Base-by-base conservation (phyloP, 768 basidiomycete genomes). In the Rhizopogon roseolus region DNA sequence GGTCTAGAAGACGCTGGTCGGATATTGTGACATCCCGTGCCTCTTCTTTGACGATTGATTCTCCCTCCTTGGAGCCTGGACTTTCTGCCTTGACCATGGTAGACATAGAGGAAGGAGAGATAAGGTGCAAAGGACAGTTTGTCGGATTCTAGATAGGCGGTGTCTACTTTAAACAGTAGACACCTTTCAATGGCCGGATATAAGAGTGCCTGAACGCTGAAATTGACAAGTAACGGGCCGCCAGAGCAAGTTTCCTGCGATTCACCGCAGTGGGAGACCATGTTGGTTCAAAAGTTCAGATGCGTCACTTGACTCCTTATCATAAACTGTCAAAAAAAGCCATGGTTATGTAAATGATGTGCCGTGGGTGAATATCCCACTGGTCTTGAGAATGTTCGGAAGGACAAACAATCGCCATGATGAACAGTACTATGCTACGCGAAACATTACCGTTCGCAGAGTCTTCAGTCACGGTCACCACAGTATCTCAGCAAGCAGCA, bases 1-100 rank as follows among this genome's bases (percentile, higher is more conserved):
- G 73, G 39, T 79, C 76, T 40, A 72, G 69, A 48, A 80, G 67
- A 27, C 77, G 72, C 56, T 70, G 64, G 64, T 81, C 76, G 2
- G 71, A 69, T 60, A 2, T 14, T 10, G 44, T 37, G 22, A 36
- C 14, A 5, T 48, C 19, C 14, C 14, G 3, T 36, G 46, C 46
- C 8, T 36, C 46, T 48, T 48, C 46, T 19, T 48, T 48, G 38
- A 6, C n/a, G 4, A 39, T n/a, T 19, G 9, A 14, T 5, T 36
- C 46, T 36, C 9, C 46, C 14, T 3, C 13, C 14, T 14, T 36
- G 8, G 14, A 36, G 5, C 22, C 32, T 22, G 32, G 13, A 46
- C 19, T 29, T 48, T 48, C 32, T 16, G 9, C 9, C 32, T 48
- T 36, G 46, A 36, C 19, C 46, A 48, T 48, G 19, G 8, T 48